Conservation (phyloP, 805 yeast species). For the Schwanniomyces sp. region DNA sequence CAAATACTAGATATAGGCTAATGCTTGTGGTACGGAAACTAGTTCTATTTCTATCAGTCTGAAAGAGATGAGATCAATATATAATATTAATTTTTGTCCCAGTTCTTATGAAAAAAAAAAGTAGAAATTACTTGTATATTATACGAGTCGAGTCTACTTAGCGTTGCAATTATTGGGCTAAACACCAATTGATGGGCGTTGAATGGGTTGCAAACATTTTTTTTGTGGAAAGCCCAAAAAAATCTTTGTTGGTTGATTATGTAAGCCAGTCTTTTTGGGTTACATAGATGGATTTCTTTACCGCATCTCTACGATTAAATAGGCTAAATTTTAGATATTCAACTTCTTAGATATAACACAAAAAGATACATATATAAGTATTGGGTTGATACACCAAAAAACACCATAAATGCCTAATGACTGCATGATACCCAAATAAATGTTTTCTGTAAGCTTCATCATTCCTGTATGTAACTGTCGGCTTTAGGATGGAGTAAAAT, state of each 20-base stretch:
- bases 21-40: constrained; percentile 1
- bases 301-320: background rate
- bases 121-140: background rate
- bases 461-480: too few species aligned
- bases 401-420: too few species aligned
- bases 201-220: constrained; percentile 4
- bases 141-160: background rate
- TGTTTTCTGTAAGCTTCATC: too few species aligned
- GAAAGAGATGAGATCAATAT: constrained; percentile 1
- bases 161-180: constrained; percentile 5
- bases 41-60: background rate
- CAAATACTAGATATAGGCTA: background rate
- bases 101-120: background rate
- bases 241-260: constrained; percentile 8
- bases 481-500: background rate
- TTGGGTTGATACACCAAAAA: background rate
- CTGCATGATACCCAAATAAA: too few species aligned
- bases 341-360: background rate
- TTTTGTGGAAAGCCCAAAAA: constrained; percentile 6
- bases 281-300: background rate
- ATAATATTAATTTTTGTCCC: background rate
- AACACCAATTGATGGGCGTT: constrained; percentile 7
- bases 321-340: background rate
- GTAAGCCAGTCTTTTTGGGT: background rate
- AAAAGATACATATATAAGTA: background rate